These are phyloP conservation scores for Phytophthora niederhauseri DNA, from an alignment of 352 stramenopile genomes.

Conservation along the genomic window DNA sequence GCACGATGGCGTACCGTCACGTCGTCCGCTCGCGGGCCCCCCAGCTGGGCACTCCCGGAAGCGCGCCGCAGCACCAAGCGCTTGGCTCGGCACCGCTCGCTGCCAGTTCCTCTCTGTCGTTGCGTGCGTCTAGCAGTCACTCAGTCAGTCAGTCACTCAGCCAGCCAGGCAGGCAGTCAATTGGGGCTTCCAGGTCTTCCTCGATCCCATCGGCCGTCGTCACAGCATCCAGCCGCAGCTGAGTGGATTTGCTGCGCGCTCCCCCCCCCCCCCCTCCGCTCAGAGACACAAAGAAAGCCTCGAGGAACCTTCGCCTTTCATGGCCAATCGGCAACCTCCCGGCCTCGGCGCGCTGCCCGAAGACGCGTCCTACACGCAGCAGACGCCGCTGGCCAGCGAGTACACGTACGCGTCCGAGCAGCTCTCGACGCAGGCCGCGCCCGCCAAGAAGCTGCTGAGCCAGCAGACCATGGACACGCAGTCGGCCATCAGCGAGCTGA, in stretches of 20 bases:
- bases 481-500: constrained; percentile 71
- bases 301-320: constrained; percentile 2
- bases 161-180: too few species aligned
- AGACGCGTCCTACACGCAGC: constrained; percentile 38
- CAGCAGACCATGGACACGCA: constrained; percentile 51
- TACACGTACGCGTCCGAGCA: constrained; percentile 38
- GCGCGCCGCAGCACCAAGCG: background rate
- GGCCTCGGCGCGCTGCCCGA: constrained; percentile 34
- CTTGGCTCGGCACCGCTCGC: background rate
- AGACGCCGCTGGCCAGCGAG: constrained; percentile 34
- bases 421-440: constrained; percentile 21
- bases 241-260: constrained; percentile 25
- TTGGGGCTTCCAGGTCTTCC: background rate
- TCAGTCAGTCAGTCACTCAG: background rate
- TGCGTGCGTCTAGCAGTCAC: background rate
- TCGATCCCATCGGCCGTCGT: background rate
- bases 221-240: constrained; percentile 4
- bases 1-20: background rate
- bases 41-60: background rate
- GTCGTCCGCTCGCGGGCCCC: background rate
- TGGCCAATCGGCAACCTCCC: constrained; percentile 37
- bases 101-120: constrained; percentile 16
- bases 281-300: constrained; percentile 36
- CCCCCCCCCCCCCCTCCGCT: too few species aligned
- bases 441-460: constrained; percentile 37